Evolutionary conservation across 202 grass and related monocot species (phyloP).

Genomic region (Setaria italica): DNA sequence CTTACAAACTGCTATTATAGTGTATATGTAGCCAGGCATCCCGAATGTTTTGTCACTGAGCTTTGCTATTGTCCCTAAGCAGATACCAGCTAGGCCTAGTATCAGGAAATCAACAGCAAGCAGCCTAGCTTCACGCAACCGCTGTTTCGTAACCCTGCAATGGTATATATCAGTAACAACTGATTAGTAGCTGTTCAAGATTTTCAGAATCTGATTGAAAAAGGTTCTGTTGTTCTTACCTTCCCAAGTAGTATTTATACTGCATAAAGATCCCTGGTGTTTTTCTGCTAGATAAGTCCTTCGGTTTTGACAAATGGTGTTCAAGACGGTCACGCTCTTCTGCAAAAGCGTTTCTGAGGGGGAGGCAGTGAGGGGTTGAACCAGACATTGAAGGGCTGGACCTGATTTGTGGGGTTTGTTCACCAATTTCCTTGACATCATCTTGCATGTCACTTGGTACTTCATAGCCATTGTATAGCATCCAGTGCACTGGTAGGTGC

Average conservation of each 20-base stretch:
- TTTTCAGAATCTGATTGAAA: slow-evolving; percentile 13
- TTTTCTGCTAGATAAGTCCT: slow-evolving; percentile 82
- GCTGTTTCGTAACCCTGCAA: slow-evolving; percentile 86
- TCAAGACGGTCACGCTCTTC: slow-evolving; percentile 55
- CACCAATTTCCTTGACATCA: slow-evolving; percentile 63
- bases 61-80: slow-evolving; percentile 82
- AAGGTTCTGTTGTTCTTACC: slow-evolving; percentile 45
- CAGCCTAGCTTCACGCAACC: slow-evolving; percentile 74
- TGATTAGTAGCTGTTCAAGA: slow-evolving; percentile 8
- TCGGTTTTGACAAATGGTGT: slow-evolving; percentile 64
- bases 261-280: slow-evolving; percentile 80
- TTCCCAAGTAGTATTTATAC: slow-evolving; percentile 82
- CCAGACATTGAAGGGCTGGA: slow-evolving; percentile 42
- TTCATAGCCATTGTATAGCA: slow-evolving; percentile 77
- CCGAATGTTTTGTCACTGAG: slow-evolving; percentile 75
- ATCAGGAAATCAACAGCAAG: slow-evolving; percentile 93
- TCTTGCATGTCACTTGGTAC: slow-evolving; percentile 87
- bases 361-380: slow-evolving; percentile 59
- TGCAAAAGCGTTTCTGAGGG: slow-evolving; percentile 43
- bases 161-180: slow-evolving; percentile 18
- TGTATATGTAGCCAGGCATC: slow-evolving; percentile 81
- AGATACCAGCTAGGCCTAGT: slow-evolving; percentile 92
- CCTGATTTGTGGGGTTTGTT: slow-evolving; percentile 19
- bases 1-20: slow-evolving; percentile 97
- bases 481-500: slow-evolving; percentile 76